A percentile compares a stretch with the other conserved stretches of the same genome.
These are phyloP conservation scores for Coelastrella sp. DNA, from an alignment of 139 green algal species.

Conservation along the genomic window DNA sequence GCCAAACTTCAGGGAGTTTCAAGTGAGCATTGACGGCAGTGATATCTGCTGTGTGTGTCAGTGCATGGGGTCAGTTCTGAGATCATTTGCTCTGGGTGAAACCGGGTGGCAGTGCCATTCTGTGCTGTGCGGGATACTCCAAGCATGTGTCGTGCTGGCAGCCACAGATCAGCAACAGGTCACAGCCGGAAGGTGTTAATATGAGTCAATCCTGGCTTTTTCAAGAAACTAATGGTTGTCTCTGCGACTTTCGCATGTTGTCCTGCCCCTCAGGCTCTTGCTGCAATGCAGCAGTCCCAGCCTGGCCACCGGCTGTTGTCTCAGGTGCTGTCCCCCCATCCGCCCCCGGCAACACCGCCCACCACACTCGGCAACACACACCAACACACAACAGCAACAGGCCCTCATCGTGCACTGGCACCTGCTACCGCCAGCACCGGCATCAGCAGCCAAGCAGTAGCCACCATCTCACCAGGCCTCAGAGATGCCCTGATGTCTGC, in stretches of 20 bases:
- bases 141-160: no score
- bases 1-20: constrained; percentile 75
- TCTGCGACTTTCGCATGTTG: neutral
- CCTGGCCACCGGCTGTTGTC: constrained; percentile 26
- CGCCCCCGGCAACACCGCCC: neutral
- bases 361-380: neutral
- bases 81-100: no score
- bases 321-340: constrained; percentile 27
- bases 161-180: no score
- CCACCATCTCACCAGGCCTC: constrained; percentile 46
- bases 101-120: no score
- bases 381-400: neutral
- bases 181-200: no score
- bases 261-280: neutral
- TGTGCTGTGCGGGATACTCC: no score
- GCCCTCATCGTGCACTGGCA: neutral
- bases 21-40: constrained; percentile 19
- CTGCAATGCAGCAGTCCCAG: neutral
- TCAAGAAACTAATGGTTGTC: neutral
- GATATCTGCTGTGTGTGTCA: neutral
- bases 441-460: neutral
- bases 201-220: no score
- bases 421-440: neutral
- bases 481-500: constrained; percentile 37
- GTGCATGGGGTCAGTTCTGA: neutral